Conservation (phyloP, 2,329 filamentous ascomycete species). For the Achaetomium macrosporum region DNA sequence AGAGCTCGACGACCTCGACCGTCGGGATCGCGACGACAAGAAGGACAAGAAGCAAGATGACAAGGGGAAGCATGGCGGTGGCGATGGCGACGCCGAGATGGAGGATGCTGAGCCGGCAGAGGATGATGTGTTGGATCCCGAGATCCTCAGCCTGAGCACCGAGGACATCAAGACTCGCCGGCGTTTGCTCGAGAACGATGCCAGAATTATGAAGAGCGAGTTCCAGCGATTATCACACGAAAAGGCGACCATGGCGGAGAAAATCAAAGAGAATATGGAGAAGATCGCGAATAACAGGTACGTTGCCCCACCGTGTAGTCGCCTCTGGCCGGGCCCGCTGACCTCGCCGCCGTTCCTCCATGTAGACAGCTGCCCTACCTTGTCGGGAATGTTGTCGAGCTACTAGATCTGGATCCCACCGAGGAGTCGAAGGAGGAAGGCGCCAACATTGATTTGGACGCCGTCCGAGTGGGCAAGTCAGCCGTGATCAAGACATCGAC, state of each 20-base stretch:
- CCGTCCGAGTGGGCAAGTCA: slow-evolving; percentile 92
- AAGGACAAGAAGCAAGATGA: slow-evolving; percentile 39
- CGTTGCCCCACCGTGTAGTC: slow-evolving; percentile 23
- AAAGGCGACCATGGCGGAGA: slow-evolving; percentile 92
- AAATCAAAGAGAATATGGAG: slow-evolving; percentile 98
- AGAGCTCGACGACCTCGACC: slow-evolving; percentile 85
- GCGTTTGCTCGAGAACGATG: slow-evolving; percentile 92
- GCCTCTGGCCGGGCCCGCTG: not conserved
- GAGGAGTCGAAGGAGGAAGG: slow-evolving; percentile 96
- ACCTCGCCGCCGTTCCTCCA: not conserved
- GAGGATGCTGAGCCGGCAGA: slow-evolving; percentile 70
- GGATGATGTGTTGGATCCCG: slow-evolving; percentile 82
- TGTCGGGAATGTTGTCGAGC: slow-evolving; percentile 95
- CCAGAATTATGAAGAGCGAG: slow-evolving; percentile 98
- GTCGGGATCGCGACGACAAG: slow-evolving; percentile 68
- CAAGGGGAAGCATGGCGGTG: slow-evolving; percentile 54
- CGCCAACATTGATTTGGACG: slow-evolving; percentile 96
- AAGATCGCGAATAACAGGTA: slow-evolving; percentile 99
- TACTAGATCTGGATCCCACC: slow-evolving; percentile 92
- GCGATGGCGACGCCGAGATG: slow-evolving; percentile 82
- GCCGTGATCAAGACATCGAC: slow-evolving; percentile 99
- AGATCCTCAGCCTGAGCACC: slow-evolving; percentile 89
- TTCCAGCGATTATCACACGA: slow-evolving; percentile 90
- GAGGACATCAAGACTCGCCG: slow-evolving; percentile 88
- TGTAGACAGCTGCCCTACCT: slow-evolving; percentile 94